Evolutionary conservation across 2,329 filamentous ascomycete species (phyloP).

Genomic region (Colletotrichum godetiae): DNA sequence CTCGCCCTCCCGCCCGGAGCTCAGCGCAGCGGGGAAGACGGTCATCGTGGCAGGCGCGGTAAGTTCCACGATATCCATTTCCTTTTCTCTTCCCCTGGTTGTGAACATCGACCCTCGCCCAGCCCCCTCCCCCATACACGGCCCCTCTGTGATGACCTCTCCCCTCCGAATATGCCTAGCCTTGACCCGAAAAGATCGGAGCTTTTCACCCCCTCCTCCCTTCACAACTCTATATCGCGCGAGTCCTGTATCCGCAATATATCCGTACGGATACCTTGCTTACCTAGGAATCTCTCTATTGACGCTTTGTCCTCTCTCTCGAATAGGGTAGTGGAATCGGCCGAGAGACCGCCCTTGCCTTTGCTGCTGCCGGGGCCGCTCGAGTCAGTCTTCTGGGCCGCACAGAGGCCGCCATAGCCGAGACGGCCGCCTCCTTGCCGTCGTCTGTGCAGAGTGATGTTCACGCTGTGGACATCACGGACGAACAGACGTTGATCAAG

Average conservation of each 20-base stretch:
- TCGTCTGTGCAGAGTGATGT: neutral
- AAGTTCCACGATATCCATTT: constrained; percentile 47
- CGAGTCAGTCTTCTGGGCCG: constrained; percentile 54
- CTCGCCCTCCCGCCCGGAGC: constrained; percentile 47
- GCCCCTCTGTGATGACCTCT: neutral
- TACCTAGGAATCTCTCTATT: neutral
- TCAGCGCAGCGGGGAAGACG: constrained; percentile 56
- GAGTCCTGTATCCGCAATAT: neutral
- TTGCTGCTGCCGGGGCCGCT: constrained; percentile 52
- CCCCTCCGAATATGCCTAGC: neutral
- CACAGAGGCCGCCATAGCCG: constrained; percentile 43
- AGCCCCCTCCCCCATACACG: neutral
- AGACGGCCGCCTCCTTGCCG: constrained; percentile 38
- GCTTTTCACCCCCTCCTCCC: neutral
- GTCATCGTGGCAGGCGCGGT: constrained; percentile 73
- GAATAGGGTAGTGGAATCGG: constrained; percentile 64
- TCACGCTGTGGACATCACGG: constrained; percentile 22
- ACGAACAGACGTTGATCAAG: constrained; percentile 4
- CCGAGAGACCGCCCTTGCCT: constrained; percentile 72
- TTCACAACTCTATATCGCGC: neutral
- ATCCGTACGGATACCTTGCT: too few species aligned
- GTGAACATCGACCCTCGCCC: neutral
- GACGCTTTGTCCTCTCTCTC: neutral
- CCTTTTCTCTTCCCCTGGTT: neutral
- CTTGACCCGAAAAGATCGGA: neutral